A percentile compares a stretch with the other conserved stretches of the same genome.
These are phyloP conservation scores for Sequoia sempervirens DNA, from an alignment of 75 land plant species.

Conservation along the genomic window DNA sequence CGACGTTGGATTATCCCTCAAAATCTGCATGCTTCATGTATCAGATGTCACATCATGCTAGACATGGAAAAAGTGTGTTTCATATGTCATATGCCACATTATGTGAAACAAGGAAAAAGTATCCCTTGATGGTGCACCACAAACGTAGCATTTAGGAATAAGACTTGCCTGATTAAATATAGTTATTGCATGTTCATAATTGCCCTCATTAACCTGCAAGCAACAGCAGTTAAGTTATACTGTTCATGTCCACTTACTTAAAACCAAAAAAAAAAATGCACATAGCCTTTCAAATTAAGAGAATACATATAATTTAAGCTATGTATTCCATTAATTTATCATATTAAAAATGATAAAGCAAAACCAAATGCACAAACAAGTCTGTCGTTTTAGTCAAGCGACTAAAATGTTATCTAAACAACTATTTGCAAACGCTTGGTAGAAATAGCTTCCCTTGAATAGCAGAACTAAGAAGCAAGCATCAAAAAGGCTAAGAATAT, in stretches of 20 bases:
- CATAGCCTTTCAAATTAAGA: neutral
- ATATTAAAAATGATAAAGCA: neutral
- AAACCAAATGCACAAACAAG: neutral
- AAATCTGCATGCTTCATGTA: slow-evolving; percentile 32
- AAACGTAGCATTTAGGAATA: slow-evolving; percentile 1
- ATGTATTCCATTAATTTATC: neutral
- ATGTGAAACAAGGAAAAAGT: neutral
- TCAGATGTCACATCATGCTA: neutral
- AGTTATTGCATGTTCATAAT: slow-evolving; percentile 63
- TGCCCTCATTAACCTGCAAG: slow-evolving; percentile 85
- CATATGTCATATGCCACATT: neutral
- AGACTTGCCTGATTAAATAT: slow-evolving; percentile 70
- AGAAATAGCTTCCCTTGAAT: neutral
- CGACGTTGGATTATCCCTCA: slow-evolving; percentile 62
- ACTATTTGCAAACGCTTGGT: neutral
- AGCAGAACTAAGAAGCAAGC: neutral
- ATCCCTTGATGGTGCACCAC: neutral
- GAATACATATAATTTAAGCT: neutral
- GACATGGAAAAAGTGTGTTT: neutral
- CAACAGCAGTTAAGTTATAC: neutral
- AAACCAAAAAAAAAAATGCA: neutral
- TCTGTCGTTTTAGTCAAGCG: neutral
- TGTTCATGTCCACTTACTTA: too few relatives aligned
- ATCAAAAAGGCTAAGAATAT: neutral
- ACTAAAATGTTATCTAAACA: neutral